Evolutionary conservation across 139 green algal species (phyloP), one percentile per base, ranked within the genome.

Genomic region (Closterium sp.): DNA sequence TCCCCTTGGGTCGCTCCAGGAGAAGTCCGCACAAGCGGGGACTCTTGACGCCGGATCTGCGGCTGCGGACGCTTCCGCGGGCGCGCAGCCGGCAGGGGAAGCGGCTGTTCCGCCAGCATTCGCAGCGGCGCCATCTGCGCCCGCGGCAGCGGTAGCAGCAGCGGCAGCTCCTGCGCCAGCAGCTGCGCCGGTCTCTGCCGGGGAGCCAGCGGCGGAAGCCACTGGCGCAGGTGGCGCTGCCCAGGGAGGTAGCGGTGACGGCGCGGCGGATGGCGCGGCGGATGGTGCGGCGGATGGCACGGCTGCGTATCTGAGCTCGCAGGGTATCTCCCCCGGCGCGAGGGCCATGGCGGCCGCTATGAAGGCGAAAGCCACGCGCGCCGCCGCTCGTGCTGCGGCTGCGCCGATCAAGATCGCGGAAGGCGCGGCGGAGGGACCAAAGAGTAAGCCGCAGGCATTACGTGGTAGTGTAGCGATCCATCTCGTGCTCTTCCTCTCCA

Each of bases 311-410:
- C 34, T 87, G 4, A 19, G 7, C 35, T 25, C 35, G 32, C 87
- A 90, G 87, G 35, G 34, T 12, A n/a, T 90, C 16, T 90, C 87
- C 21, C 87, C 87, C 23, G 87, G 87, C 2, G 87, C 87, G 32
- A 34, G 87, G 21, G 87, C 87, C 21, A 90, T 90, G 87, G 87
- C 87, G 23, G 87, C 87, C 34, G 87, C 87, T 7, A 90, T 90
- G 87, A 90, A 64, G 32, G 87, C 87, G 21, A 90, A 90, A 33
- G 87, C 87, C 3, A 64, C 35, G 23, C 33, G 23, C 23, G 81
- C 69, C 32, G 33, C 33, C 34, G 55, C 32, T 12, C 25, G 33
- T 25, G 33, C 43, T 36, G 87, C 55, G 32, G 81, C 35, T 86
- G 55, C 69, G 31, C 86, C 33, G 10, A 87, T 87, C 33, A 87